Evolutionary conservation across 116 monocot species (phyloP).

Genomic region (Papilionanthe hybrid): DNA sequence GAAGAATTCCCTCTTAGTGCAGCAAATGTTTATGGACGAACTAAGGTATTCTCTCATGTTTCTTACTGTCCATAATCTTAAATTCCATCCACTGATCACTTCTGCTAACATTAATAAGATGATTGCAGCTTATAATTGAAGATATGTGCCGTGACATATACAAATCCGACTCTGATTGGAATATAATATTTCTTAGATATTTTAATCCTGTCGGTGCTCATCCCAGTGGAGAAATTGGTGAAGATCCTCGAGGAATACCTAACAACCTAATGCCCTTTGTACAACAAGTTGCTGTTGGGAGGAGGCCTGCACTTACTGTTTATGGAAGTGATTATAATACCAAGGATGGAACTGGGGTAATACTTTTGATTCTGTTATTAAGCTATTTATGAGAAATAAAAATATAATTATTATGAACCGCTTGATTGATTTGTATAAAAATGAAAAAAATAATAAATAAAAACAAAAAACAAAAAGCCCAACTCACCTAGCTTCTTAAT

Average conservation of each 20-base stretch:
- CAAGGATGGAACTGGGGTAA: conserved; percentile 92
- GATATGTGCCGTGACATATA: conserved; percentile 84
- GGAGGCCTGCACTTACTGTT: conserved; percentile 65
- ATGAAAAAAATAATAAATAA: too few species aligned
- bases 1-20: conserved; percentile 81
- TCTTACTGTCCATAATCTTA: neutral
- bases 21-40: conserved; percentile 86
- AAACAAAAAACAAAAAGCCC: neutral
- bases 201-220: conserved; percentile 98
- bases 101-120: conserved; percentile 6
- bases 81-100: neutral
- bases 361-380: neutral
- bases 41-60: conserved; percentile 51
- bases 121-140: conserved; percentile 81
- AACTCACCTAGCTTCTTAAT: neutral
- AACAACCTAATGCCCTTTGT: conserved; percentile 98
- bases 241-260: conserved; percentile 90
- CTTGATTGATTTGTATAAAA: neutral
- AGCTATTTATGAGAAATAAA: neutral
- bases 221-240: conserved; percentile 86
- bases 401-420: neutral
- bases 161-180: conserved; percentile 62
- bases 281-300: conserved; percentile 94
- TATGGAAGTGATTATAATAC: conserved; percentile 90
- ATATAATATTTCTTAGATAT: conserved; percentile 85